Conservation (phyloP, 2,329 filamentous ascomycete species). For the Pseudogymnoascus sp. region DNA sequence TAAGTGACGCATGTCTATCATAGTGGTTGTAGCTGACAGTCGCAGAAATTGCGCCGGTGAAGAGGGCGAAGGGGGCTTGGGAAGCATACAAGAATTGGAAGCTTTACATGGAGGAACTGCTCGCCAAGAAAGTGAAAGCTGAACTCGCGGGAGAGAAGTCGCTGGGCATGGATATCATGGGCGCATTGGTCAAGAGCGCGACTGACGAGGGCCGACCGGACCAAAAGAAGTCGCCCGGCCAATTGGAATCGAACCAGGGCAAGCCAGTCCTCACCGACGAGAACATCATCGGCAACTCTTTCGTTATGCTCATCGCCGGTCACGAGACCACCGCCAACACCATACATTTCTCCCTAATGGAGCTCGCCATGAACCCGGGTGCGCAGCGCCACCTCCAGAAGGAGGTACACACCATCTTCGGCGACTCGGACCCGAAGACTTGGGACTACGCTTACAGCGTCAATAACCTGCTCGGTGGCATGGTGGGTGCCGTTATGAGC, state of each 20-base stretch:
- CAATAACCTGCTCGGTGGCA: constrained; percentile 56
- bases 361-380: constrained; percentile 55
- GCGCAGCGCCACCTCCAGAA: constrained; percentile 58
- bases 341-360: constrained; percentile 61
- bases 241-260: constrained; percentile 39
- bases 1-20: constrained; percentile 23
- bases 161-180: constrained; percentile 47
- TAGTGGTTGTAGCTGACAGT: background rate
- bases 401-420: constrained; percentile 59
- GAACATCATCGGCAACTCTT: constrained; percentile 66
- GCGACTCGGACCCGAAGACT: constrained; percentile 44
- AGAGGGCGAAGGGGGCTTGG: constrained; percentile 36
- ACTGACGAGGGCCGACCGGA: constrained; percentile 26
- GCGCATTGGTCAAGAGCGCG: constrained; percentile 40
- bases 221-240: constrained; percentile 34
- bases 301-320: constrained; percentile 61
- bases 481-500: constrained; percentile 68
- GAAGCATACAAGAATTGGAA: constrained; percentile 46
- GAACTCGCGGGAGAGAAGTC: constrained; percentile 29
- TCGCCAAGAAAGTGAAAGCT: constrained; percentile 41
- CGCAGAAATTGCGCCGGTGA: constrained; percentile 33
- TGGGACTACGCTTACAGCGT: constrained; percentile 67
- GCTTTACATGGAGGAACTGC: constrained; percentile 54
- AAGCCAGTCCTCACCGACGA: constrained; percentile 47
- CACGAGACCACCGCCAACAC: constrained; percentile 75